A percentile compares a stretch with the other conserved stretches of the same genome.
These are phyloP conservation scores for Aspergillus arachidicola DNA, from an alignment of 2,329 filamentous ascomycete genomes.

Conservation along the genomic window DNA sequence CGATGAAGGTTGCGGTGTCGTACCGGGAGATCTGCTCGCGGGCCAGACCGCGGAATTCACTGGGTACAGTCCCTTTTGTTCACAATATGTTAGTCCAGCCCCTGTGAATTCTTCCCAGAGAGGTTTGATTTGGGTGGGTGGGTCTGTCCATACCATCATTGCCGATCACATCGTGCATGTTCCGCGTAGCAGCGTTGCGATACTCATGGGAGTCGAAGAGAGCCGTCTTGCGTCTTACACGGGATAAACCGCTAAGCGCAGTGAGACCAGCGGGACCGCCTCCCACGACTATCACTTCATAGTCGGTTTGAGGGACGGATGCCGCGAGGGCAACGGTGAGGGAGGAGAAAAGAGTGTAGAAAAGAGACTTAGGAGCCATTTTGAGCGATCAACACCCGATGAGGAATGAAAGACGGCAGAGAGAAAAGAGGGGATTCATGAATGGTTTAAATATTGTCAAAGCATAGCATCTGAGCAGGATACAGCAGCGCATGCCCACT, in stretches of 20 bases:
- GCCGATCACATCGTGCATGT: constrained; percentile 65
- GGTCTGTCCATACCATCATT: constrained; percentile 54
- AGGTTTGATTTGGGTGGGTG: too few species aligned
- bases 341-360: constrained; percentile 29
- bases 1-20: constrained; percentile 52
- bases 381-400: constrained; percentile 1
- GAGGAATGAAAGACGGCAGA: neutral
- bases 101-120: too few species aligned
- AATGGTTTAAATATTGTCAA: neutral
- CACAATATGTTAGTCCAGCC: too few species aligned
- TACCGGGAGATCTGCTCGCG: constrained; percentile 58
- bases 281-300: constrained; percentile 61
- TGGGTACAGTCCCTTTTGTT: constrained; percentile 53
- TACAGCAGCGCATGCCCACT: neutral
- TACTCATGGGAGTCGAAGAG: constrained; percentile 63
- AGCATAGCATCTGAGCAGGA: neutral
- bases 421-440: neutral
- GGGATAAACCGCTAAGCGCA: constrained; percentile 60
- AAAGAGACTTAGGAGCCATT: constrained; percentile 23
- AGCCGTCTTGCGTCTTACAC: constrained; percentile 58
- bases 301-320: constrained; percentile 38
- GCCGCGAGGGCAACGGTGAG: constrained; percentile 24
- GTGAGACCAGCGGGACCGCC: constrained; percentile 61
- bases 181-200: constrained; percentile 58
- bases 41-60: constrained; percentile 58